These are phyloP conservation scores for Amanita rubescens DNA, from an alignment of 768 basidiomycete genomes.

Conservation along the genomic window DNA sequence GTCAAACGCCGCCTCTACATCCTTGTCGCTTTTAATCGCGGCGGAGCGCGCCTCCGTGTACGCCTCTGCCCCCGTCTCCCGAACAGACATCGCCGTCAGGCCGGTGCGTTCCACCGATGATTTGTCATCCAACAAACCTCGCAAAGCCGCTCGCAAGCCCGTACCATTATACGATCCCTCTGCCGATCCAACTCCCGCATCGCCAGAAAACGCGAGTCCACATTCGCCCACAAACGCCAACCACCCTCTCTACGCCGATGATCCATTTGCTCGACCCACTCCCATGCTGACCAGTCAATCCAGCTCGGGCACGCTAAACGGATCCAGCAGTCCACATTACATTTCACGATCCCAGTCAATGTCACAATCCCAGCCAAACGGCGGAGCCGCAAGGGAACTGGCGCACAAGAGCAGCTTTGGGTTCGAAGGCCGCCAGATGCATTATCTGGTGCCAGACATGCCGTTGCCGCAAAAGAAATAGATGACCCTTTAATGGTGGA, in stretches of 20 bases:
- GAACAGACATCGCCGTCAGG: no score
- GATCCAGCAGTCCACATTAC: conserved; percentile 5
- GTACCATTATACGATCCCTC: conserved; percentile 44
- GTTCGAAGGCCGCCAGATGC: conserved; percentile 34
- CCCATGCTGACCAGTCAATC: background rate
- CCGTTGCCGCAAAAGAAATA: conserved; percentile 20
- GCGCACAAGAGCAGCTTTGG: conserved; percentile 39
- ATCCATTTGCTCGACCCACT: conserved; percentile 3
- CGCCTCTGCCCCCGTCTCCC: background rate
- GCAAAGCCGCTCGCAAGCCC: conserved; percentile 42
- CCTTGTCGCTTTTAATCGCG: background rate
- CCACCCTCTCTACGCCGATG: background rate
- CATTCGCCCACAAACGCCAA: background rate
- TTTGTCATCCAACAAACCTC: conserved; percentile 4
- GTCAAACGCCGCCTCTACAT: background rate
- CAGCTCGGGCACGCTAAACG: background rate
- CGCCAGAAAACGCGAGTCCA: background rate
- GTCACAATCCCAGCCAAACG: conserved; percentile 8
- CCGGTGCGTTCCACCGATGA: no score
- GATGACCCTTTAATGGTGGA: background rate
- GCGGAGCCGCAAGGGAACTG: conserved; percentile 21
- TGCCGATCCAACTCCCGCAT: conserved; percentile 9
- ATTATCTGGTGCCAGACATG: conserved; percentile 57
- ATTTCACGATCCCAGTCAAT: background rate
- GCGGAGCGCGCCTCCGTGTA: background rate